Evolutionary conservation across 805 yeast species (phyloP).

Genomic region (Vanderwaltozyma verrucispora): DNA sequence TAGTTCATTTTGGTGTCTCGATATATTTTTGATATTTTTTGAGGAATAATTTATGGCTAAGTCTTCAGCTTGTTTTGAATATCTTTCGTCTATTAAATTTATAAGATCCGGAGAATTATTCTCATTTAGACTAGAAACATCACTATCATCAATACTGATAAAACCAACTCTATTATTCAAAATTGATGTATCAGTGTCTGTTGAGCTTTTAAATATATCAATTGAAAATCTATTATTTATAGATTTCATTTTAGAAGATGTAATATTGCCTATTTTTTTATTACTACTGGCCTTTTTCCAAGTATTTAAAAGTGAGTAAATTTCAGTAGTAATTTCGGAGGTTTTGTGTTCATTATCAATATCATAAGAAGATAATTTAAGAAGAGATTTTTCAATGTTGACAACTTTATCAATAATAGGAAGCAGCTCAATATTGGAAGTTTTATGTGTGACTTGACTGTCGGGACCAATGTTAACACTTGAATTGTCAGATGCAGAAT

Average conservation of each 20-base stretch:
- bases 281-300: background rate
- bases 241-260: background rate
- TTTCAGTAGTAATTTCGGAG: background rate
- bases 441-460: no score
- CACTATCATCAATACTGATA: background rate
- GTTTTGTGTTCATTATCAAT: background rate
- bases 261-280: background rate
- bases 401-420: no score
- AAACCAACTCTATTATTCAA: background rate
- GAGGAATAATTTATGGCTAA: no score
- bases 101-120: no score
- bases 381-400: background rate
- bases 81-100: no score
- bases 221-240: conserved; percentile 4
- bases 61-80: no score
- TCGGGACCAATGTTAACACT: no score
- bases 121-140: no score
- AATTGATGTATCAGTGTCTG: background rate
- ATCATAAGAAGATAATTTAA: background rate
- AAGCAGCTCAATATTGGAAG: no score
- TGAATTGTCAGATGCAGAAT: no score
- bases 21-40: no score
- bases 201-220: conserved; percentile 1
- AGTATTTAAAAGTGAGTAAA: background rate
- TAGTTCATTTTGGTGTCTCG: no score